Percentiles rank a stretch among this genome's conserved stretches.
phyloP scores from a whole-genome alignment of 2,329 filamentous ascomycete species.

The Didymellaceae sp. region DNA sequence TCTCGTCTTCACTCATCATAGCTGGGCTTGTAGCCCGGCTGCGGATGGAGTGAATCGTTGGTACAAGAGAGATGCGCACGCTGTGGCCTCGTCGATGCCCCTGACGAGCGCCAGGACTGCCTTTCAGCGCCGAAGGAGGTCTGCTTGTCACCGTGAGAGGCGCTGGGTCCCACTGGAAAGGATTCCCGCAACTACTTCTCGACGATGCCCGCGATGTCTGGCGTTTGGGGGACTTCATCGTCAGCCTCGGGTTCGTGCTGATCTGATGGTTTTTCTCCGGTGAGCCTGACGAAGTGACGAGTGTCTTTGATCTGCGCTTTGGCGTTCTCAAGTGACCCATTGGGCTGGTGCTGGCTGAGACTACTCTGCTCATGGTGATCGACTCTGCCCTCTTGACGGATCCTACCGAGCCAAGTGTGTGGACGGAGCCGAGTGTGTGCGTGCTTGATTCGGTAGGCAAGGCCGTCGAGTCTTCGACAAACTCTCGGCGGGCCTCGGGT shows the following conservation, averaged over 20 bases:
- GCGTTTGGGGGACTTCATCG: slow-evolving; percentile 42
- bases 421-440: slow-evolving; percentile 23
- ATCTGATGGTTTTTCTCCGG: slow-evolving; percentile 42
- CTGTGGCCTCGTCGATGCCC: slow-evolving; percentile 54
- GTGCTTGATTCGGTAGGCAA: slow-evolving; percentile 22
- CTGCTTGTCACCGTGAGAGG: slow-evolving; percentile 44
- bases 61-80: slow-evolving; percentile 54
- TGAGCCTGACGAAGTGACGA: slow-evolving; percentile 51
- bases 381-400: slow-evolving; percentile 46
- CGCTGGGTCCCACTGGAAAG: slow-evolving; percentile 54
- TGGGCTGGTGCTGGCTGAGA: slow-evolving; percentile 37
- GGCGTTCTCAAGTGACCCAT: slow-evolving; percentile 44
- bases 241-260: slow-evolving; percentile 39
- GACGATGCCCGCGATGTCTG: slow-evolving; percentile 51
- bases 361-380: slow-evolving; percentile 43
- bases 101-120: slow-evolving; percentile 53
- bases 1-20: neutral
- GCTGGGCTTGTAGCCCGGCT: slow-evolving; percentile 46
- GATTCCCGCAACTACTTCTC: slow-evolving; percentile 54
- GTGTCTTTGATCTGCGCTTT: slow-evolving; percentile 39
- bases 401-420: slow-evolving; percentile 10
- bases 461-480: slow-evolving; percentile 1
- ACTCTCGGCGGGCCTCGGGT: slow-evolving; percentile 8
- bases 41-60: slow-evolving; percentile 50
- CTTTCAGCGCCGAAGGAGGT: slow-evolving; percentile 52